Base-by-base conservation (phyloP, 2,329 filamentous ascomycete species). In the Ramularia collo-cygni region DNA sequence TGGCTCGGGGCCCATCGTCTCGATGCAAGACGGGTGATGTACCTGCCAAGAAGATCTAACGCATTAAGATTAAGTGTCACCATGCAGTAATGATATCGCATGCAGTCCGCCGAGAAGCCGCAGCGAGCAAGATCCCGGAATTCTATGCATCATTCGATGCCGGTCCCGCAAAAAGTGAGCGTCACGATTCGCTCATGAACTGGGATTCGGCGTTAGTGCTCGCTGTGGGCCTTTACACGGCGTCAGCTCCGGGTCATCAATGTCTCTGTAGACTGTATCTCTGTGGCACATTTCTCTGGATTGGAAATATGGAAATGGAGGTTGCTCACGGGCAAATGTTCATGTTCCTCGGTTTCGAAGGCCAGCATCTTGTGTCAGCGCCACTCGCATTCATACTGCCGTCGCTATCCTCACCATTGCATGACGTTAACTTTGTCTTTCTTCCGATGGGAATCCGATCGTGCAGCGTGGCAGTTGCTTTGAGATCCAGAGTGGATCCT, bases 121-220 rank as follows among this genome's bases (percentile, higher is more conserved):
- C 15, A 16, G 16, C 30, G 2, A 33, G 14, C 10, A 32, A 32
- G 8, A 14, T 32, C 16, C 13, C 14, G 8, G 4, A 10, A 7
- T 18, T 31, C 10, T 12, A 28, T 28, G 6, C 10, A 28, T 14
- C 1, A 8, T 4, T 31, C n/a, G n/a, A 9, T 31, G 10, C 9
- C 16, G 16, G 7, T n/a, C 18, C 15, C 30, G 2, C 15, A 4
- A 8, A 12, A 6, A 33, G 10, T 9, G 15, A 9, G 19, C 31
- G 31, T 33, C 31, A 33, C 31, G 2, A n/a, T 33, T 33, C 17
- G 31, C 19, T 33, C 31, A 33, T 33, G 31, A 6, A 33, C 31
- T 8, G 8, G 13, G 13, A 19, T 19, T 10, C 31, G 16, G 19
- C 31, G 13, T 33, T 17, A 33, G 18, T n/a, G 29, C n/a, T 14